Evolutionary conservation across 371 early-diverging fungal genomes (phyloP), one percentile per base, ranked within the genome.

Genomic region (Mucor saturninus): DNA sequence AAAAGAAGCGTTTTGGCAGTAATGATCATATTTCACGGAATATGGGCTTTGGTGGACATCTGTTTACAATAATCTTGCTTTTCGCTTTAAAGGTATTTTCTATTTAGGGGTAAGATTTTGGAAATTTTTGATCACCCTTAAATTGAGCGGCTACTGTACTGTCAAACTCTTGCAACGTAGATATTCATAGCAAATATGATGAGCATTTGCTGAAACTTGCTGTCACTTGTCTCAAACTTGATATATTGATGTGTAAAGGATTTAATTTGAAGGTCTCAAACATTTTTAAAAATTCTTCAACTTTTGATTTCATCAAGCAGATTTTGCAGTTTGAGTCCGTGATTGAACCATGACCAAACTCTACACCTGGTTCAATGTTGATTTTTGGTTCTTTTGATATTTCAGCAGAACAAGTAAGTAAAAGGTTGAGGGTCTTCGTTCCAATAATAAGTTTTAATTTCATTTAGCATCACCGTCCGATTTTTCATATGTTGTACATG

Each of bases 371-470:
- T 45, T 54, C 61, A 53, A 61, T 61, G 61, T 61, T 61, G 54
- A 61, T 61, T 61, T 61, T 61, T 45, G 61, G 61, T 54, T 61
- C 61, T 35, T 32, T 43, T 61, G 61, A 61, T 61, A 61, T 61
- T 54, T 54, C 46, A 61, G 61, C 54, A 54, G 61, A 61, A 32
- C 61, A 61, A 61, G 64, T 64, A 46, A 64, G 38, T 28, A 64
- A 46, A 46, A 64, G 57, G 54, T 64, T 57, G 45, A 57, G 21
- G 53, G 64, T 64, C 31, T 57, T 64, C 38, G 58, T 50, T 38
- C 52, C 64, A 40, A 64, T 57, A 43, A 57, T 64, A 56, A 64
- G 64, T 46, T 64, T 64, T 37, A 45, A 40, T 52, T 56, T 56
- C 45, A 54, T n/a, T n/a, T 57, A 50, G 57, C 40, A 57, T 46